Base-by-base conservation (phyloP, 2,329 filamentous ascomycete genomes). In the Annulohypoxylon truncatum region DNA sequence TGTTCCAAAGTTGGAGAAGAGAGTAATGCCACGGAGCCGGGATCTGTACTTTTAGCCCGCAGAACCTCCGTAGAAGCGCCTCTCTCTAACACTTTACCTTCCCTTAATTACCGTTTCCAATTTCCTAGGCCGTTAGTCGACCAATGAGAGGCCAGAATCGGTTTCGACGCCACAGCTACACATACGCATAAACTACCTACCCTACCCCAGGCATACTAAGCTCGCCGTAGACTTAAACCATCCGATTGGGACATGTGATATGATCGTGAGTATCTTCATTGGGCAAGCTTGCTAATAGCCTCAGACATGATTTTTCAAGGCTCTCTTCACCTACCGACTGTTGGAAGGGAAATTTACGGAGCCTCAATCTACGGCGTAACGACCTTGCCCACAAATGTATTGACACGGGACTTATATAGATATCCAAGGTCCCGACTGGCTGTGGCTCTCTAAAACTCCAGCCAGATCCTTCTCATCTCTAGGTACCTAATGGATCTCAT, bases 11-110 rank as follows among this genome's bases (percentile, higher is more conserved):
- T 67, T 68, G 69, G 64, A 60, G 64, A 67, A 54, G 42, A 46
- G 40, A 48, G 40, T 28, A 57, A 54, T 52, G 7, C 40, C 47
- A 48, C 40, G 35, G 55, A 33, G 61, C 69, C 61, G 35, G 66
- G 69, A 56, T 69, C 42, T 62, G 28, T 31, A 58, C 38, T 64
- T 53, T 67, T 69, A 53, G 69, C 50, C 69, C 69, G 69, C 64
- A 66, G 64, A 71, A 71, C 69, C 47, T 66, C 69, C 69, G 69
- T 63, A 64, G 59, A 67, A 67, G 59, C 66, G 66, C 66, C 55
- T 60, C 64, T 64, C 64, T 65, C 64, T 71, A 44, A 69, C 69
- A 67, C 56, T 57, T 51, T 63, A 66, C 57, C 66, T 66, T 67
- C 61, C 69, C 69, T 67, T 70, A 67, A 70, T 67, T 66, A 61